Base-by-base conservation (phyloP, 129 eudicot species). In the Chrysanthemum seticuspe region DNA sequence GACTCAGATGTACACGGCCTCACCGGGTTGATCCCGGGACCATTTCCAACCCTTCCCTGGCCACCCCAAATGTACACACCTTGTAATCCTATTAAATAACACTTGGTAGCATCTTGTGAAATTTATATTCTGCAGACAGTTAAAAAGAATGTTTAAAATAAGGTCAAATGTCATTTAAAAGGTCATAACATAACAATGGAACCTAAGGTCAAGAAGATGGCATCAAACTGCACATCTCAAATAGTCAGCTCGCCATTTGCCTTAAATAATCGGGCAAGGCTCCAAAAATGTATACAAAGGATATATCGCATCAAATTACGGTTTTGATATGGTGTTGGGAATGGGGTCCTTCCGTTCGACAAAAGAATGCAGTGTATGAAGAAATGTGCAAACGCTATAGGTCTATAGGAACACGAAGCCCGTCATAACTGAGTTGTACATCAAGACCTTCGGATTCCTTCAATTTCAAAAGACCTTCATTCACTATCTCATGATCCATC, bases 401-500 rank as follows among this genome's bases (percentile, higher is more conserved):
- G 57, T 79, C 80, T 60, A 90, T 60, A 0, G 96, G 97, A 77
- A 95, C 88, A 14, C 96, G 96, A 52, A 90, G 97, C 40, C 97
- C 99, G 12, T 95, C 99, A 50, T 86, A 88, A 87, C 97, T 95
- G 74, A 95, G 93, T 77, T 90, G 94, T 14, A 91, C 89, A 78
- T 91, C 99, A 11, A 95, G 80, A 67, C 96, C 97, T 81, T 95
- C 99, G 5, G 84, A 85, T 52, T 88, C 96, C 91, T 31, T 86
- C 80, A 91, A 80, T 74, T 84, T 82, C 74, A 76, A 15, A 5
- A 95, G 86, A 31, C 74, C 83, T 81, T 83, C 87, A 54, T 80
- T 95, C 73, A 90, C 91, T 79, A 75, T 78, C 48, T 95, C 99
- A 58, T 88, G 99, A 82, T 95, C 99, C 99, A 95, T 95, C 73